phyloP scores from a whole-genome alignment of 106 monocot species.

The Dendrobium officinale region DNA sequence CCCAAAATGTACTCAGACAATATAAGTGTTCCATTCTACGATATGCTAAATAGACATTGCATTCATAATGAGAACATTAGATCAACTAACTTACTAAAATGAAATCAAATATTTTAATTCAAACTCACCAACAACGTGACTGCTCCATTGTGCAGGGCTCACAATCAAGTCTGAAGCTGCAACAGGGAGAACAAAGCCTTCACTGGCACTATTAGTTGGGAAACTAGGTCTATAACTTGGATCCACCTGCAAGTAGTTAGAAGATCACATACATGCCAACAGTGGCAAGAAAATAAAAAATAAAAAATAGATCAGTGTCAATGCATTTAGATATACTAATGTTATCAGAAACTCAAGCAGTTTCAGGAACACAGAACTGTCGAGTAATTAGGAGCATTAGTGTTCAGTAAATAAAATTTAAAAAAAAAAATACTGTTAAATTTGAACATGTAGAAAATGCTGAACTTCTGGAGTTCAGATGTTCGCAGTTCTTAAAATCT shows the following conservation, averaged over 20 bases:
- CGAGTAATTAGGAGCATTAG: background rate
- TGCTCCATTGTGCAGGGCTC: slow-evolving; percentile 27
- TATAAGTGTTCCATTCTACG: background rate
- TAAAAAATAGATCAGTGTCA: background rate
- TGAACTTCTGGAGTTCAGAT: background rate
- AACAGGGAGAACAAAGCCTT: slow-evolving; percentile 20
- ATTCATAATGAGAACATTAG: background rate
- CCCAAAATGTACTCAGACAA: background rate
- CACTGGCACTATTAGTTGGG: slow-evolving; percentile 9
- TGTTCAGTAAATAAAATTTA: background rate
- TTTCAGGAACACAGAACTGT: background rate
- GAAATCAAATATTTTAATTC: background rate
- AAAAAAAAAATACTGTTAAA: background rate
- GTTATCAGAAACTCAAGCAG: background rate
- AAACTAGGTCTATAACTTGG: slow-evolving; percentile 26
- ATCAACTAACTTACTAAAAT: background rate
- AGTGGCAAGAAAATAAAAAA: background rate
- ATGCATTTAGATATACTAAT: background rate
- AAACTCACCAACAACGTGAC: slow-evolving; percentile 26
- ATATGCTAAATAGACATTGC: background rate
- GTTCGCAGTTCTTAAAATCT: background rate
- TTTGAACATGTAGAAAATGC: background rate
- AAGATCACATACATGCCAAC: background rate
- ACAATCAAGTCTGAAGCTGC: slow-evolving; percentile 28
- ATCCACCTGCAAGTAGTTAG: slow-evolving; percentile 9